Evolutionary conservation across 1,284 basidiomycete species (phyloP).

Genomic region (Fomitopsis pinicola): DNA sequence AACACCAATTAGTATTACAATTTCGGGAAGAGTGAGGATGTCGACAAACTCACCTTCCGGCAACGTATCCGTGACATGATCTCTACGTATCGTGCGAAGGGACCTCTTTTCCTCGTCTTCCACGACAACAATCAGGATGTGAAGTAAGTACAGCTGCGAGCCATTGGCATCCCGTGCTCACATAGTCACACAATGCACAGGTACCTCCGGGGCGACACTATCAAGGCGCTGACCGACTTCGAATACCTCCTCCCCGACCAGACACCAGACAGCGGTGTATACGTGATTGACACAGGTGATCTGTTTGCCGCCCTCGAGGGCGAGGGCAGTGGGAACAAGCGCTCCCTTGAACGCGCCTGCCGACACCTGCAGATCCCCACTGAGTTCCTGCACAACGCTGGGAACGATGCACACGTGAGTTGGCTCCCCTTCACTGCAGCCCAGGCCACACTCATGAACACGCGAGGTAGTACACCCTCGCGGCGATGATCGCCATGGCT

Average conservation of each 20-base stretch:
- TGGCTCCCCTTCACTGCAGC: neutral
- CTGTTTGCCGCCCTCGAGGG: constrained; percentile 71
- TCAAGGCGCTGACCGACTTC: constrained; percentile 52
- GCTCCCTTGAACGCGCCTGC: constrained; percentile 56
- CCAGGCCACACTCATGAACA: neutral
- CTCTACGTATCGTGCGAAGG: constrained; percentile 33
- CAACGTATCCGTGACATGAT: constrained; percentile 48
- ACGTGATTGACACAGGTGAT: constrained; percentile 67
- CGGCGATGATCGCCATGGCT: constrained; percentile 63
- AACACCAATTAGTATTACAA: constrained; percentile 46
- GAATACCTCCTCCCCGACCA: constrained; percentile 52
- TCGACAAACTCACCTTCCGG: constrained; percentile 50
- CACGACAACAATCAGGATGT: constrained; percentile 74
- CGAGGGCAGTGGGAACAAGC: constrained; percentile 43
- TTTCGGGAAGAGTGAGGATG: constrained; percentile 57
- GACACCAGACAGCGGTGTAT: constrained; percentile 49
- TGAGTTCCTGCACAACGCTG: constrained; percentile 72
- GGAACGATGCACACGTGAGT: constrained; percentile 78
- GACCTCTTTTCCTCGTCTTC: constrained; percentile 76
- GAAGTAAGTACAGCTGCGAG: constrained; percentile 40
- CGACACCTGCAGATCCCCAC: constrained; percentile 54
- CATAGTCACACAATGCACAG: constrained; percentile 25
- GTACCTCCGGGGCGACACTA: constrained; percentile 43
- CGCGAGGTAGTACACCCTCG: constrained; percentile 58
- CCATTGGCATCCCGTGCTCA: neutral